A percentile compares a stretch with the other conserved stretches of the same genome.
These are phyloP conservation scores for Boletus pseudo-olivaceus DNA, from an alignment of 768 basidiomycete genomes.

Conservation along the genomic window DNA sequence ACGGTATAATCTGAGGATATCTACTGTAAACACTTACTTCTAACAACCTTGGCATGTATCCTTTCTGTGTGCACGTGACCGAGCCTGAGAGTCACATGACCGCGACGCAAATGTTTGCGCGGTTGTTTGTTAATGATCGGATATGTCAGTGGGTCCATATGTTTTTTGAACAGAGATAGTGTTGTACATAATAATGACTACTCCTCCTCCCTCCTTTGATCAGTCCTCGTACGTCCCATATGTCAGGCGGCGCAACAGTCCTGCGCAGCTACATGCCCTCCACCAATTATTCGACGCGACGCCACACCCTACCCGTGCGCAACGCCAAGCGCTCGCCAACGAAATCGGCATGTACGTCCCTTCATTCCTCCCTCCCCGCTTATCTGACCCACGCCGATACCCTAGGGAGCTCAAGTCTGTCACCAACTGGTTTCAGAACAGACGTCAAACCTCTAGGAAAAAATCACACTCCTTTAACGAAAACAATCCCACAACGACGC, in stretches of 20 bases:
- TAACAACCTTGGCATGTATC: background rate
- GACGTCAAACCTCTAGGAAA: slow-evolving; percentile 49
- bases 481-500: slow-evolving; percentile 16
- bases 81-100: slow-evolving; percentile 22
- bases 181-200: slow-evolving; percentile 9
- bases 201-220: background rate
- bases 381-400: slow-evolving; percentile 5
- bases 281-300: slow-evolving; percentile 33
- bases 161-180: background rate
- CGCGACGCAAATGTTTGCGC: slow-evolving; percentile 18
- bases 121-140: slow-evolving; percentile 18
- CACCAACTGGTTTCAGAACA: slow-evolving; percentile 83
- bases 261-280: slow-evolving; percentile 35
- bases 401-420: slow-evolving; percentile 63
- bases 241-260: slow-evolving; percentile 29
- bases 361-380: background rate
- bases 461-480: slow-evolving; percentile 22
- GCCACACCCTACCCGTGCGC: slow-evolving; percentile 41
- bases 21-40: background rate
- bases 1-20: slow-evolving; percentile 7
- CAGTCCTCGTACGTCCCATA: slow-evolving; percentile 24
- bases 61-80: slow-evolving; percentile 17
- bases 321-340: slow-evolving; percentile 37
- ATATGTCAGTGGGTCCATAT: slow-evolving; percentile 12
- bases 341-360: slow-evolving; percentile 37